These are phyloP conservation scores for Blastobotrys arbuscula DNA, from an alignment of 1,139 yeast species.

Conservation along the genomic window DNA sequence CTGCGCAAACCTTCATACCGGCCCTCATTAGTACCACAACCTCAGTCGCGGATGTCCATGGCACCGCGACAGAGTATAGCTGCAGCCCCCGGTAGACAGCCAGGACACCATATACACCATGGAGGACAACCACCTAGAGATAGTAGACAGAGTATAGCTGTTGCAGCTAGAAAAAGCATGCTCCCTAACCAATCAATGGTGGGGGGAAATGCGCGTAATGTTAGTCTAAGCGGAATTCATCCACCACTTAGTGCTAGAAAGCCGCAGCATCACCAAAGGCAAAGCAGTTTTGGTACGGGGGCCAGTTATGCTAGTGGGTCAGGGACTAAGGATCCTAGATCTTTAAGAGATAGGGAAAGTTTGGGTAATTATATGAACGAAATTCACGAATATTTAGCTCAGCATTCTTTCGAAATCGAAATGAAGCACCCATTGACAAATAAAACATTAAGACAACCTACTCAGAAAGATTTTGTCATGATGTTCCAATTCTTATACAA, in stretches of 20 bases:
- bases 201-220: neutral
- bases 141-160: slow-evolving; percentile 7
- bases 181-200: slow-evolving; percentile 8
- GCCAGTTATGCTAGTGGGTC: slow-evolving; percentile 3
- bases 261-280: slow-evolving; percentile 13
- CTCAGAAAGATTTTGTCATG: slow-evolving; percentile 77
- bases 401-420: slow-evolving; percentile 64
- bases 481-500: slow-evolving; percentile 77
- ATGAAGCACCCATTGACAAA: slow-evolving; percentile 64
- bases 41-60: slow-evolving; percentile 7
- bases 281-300: slow-evolving; percentile 24
- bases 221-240: neutral
- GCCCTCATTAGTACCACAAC: slow-evolving; percentile 20
- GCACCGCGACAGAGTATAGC: slow-evolving; percentile 14
- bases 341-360: slow-evolving; percentile 65
- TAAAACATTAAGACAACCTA: slow-evolving; percentile 67
- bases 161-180: slow-evolving; percentile 10
- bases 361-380: slow-evolving; percentile 52
- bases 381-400: slow-evolving; percentile 52
- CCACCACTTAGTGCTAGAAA: slow-evolving; percentile 11
- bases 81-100: slow-evolving; percentile 8
- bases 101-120: neutral
- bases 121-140: slow-evolving; percentile 4
- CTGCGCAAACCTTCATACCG: slow-evolving; percentile 21
- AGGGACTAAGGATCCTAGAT: slow-evolving; percentile 55